Percentiles rank a stretch among this genome's conserved stretches.
Evolutionary conservation across 164 flowering plant genomes (phyloP).

Genomic region (Chimonanthus salicifolius): DNA sequence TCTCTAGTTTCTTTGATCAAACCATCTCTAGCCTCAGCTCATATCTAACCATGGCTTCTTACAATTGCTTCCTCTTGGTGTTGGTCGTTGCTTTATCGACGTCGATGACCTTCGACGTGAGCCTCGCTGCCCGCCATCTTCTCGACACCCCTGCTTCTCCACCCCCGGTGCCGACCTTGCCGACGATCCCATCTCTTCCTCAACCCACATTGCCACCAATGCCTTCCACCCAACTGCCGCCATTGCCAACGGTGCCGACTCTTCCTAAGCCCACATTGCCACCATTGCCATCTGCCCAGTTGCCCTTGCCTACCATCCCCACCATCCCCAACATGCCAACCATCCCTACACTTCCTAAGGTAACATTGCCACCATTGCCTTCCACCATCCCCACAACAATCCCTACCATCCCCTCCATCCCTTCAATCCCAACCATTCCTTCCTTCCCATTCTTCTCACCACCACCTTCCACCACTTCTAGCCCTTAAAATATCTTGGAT

Average conservation of each 20-base stretch:
- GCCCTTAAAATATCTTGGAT: neutral
- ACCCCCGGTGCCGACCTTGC: neutral
- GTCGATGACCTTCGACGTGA: neutral
- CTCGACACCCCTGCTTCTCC: neutral
- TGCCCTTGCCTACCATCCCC: neutral
- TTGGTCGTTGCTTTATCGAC: neutral
- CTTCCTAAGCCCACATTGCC: neutral
- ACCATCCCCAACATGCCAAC: neutral
- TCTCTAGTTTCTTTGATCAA: neutral
- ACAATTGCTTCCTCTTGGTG: neutral
- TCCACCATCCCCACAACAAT: neutral
- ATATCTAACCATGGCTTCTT: neutral
- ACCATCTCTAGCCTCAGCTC: neutral
- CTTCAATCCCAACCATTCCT: neutral
- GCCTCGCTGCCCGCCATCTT: neutral
- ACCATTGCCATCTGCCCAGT: neutral
- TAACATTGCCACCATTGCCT: slow-evolving; percentile 1
- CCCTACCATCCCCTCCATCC: neutral
- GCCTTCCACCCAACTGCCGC: neutral
- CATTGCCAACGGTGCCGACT: neutral
- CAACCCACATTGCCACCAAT: neutral
- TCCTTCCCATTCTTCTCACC: neutral
- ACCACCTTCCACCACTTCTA: neutral
- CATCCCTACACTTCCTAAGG: neutral
- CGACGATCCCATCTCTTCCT: neutral